Percentiles rank a stretch among this genome's conserved stretches.
Conservation (phyloP, 257 asterid species). For the Solanum sitiens region DNA sequence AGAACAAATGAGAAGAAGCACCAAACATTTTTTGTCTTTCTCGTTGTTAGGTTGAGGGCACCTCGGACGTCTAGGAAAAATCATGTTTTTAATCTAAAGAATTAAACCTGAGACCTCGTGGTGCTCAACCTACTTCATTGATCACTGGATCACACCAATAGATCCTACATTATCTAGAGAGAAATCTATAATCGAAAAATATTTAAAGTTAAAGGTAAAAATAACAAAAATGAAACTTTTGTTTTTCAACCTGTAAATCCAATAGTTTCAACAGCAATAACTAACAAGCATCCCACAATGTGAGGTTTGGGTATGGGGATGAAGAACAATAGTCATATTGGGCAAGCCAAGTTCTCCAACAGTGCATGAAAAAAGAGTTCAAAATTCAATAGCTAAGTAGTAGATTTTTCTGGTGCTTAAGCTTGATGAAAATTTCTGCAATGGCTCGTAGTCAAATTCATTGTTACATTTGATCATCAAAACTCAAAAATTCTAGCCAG, state of each 20-base stretch:
- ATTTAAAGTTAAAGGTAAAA: background rate
- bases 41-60: background rate
- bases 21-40: background rate
- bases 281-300: background rate
- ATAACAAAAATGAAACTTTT: background rate
- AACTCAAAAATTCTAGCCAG: slow-evolving; percentile 17
- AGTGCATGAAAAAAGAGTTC: background rate
- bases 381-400: background rate
- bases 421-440: background rate
- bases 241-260: background rate
- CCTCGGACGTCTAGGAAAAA: background rate
- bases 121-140: background rate
- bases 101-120: background rate
- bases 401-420: background rate
- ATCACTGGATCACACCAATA: background rate
- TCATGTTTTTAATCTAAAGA: background rate
- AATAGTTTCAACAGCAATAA: background rate
- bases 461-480: background rate
- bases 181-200: background rate
- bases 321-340: background rate
- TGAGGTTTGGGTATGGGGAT: background rate
- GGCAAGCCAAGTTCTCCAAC: background rate
- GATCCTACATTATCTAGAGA: background rate
- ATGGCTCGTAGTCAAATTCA: background rate
- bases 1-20: background rate